Evolutionary conservation across 257 asterid species (phyloP).

Genomic region (Jacaranda mimosifolia): DNA sequence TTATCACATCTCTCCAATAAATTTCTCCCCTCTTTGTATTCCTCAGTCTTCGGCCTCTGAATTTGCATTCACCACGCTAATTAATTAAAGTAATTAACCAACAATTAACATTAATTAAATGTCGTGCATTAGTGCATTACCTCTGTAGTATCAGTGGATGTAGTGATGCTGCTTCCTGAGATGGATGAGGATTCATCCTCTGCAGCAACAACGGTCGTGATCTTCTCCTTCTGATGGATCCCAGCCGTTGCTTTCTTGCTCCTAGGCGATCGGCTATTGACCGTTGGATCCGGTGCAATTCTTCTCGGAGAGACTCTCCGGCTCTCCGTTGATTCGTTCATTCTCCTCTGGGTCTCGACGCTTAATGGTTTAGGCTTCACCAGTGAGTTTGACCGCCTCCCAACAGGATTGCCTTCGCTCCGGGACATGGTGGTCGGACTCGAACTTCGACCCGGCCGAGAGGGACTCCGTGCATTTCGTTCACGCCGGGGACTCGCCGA

Average conservation of each 20-base stretch:
- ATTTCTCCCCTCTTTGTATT: slow-evolving; percentile 71
- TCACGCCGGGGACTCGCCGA: slow-evolving; percentile 70
- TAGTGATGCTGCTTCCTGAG: slow-evolving; percentile 75
- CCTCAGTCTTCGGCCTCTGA: slow-evolving; percentile 77
- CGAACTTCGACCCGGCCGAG: slow-evolving; percentile 50
- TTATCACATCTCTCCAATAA: slow-evolving; percentile 89
- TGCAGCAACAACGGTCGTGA: slow-evolving; percentile 40
- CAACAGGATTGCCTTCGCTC: slow-evolving; percentile 50
- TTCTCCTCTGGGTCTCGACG: slow-evolving; percentile 66
- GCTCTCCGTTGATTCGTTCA: slow-evolving; percentile 52
- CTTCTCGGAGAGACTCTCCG: slow-evolving; percentile 64
- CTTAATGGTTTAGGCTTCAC: slow-evolving; percentile 64
- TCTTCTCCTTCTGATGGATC: slow-evolving; percentile 60
- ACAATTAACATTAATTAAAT: slow-evolving; percentile 22
- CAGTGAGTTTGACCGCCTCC: slow-evolving; percentile 60
- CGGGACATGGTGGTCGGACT: slow-evolving; percentile 54
- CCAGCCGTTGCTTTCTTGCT: slow-evolving; percentile 51
- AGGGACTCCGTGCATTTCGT: slow-evolving; percentile 60
- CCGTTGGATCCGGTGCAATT: slow-evolving; percentile 50
- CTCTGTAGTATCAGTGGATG: slow-evolving; percentile 80
- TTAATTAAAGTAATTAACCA: slow-evolving; percentile 1
- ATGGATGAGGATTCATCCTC: slow-evolving; percentile 88
- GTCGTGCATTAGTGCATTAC: slow-evolving; percentile 40
- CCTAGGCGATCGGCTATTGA: slow-evolving; percentile 55
- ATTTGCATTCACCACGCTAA: not conserved